phyloP scores from a whole-genome alignment of 768 basidiomycete species.

The Phanerochaete sordida region DNA sequence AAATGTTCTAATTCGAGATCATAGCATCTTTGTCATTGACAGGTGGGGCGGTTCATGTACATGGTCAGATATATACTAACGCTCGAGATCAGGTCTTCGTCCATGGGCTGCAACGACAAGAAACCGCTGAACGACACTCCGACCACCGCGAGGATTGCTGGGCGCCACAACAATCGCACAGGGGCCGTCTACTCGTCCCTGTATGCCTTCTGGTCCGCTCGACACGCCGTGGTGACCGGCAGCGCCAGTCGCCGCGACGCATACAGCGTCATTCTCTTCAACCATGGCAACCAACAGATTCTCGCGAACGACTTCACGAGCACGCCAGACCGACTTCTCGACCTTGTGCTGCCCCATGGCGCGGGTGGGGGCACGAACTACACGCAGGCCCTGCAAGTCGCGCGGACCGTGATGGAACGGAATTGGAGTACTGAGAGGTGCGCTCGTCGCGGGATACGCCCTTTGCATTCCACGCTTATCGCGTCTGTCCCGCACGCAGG shows the following conservation, averaged over 20 bases:
- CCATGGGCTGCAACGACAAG: slow-evolving; percentile 43
- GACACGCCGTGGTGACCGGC: slow-evolving; percentile 34
- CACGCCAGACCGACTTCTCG: slow-evolving; percentile 42
- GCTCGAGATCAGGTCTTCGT: slow-evolving; percentile 40
- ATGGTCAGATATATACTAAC: not conserved
- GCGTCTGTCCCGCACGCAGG: slow-evolving; percentile 29
- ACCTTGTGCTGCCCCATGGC: slow-evolving; percentile 29
- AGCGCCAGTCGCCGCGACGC: slow-evolving; percentile 41
- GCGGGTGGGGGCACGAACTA: slow-evolving; percentile 42
- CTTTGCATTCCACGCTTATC: not conserved
- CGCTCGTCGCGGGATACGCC: not conserved
- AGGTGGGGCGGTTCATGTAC: slow-evolving; percentile 25
- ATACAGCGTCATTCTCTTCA: slow-evolving; percentile 53
- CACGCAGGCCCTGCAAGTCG: slow-evolving; percentile 32
- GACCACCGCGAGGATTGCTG: slow-evolving; percentile 33
- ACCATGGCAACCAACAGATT: slow-evolving; percentile 17
- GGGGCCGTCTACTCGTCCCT: slow-evolving; percentile 59
- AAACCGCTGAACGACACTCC: slow-evolving; percentile 44
- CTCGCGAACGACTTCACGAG: slow-evolving; percentile 45
- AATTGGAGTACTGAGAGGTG: slow-evolving; percentile 53
- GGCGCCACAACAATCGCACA: slow-evolving; percentile 42
- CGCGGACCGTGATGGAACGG: slow-evolving; percentile 37
- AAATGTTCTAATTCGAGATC: not conserved
- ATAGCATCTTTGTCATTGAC: slow-evolving; percentile 54
- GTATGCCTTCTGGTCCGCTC: slow-evolving; percentile 53